Evolutionary conservation across 2,329 filamentous ascomycete species (phyloP).

Genomic region (Lachnellula occidentalis): DNA sequence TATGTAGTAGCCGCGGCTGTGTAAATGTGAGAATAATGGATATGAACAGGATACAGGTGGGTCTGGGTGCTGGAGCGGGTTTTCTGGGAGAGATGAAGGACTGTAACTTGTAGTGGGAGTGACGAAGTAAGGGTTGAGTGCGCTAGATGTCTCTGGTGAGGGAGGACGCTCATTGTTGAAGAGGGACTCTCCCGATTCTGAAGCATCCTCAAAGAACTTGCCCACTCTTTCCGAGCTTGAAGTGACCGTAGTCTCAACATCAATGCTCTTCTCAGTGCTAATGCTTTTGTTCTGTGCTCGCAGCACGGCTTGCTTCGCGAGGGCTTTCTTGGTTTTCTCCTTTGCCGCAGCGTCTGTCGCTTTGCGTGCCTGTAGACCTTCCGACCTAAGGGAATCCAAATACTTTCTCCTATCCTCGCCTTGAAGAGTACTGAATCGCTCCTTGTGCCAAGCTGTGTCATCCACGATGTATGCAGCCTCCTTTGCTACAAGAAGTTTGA

Average conservation of each 20-base stretch:
- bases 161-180: slow-evolving; percentile 32
- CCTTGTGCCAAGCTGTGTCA: slow-evolving; percentile 65
- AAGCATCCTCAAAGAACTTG: not conserved
- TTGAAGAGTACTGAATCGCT: slow-evolving; percentile 54
- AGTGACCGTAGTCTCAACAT: not conserved
- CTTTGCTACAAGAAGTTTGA: slow-evolving; percentile 70
- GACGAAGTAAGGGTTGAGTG: slow-evolving; percentile 28
- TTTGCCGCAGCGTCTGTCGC: slow-evolving; percentile 27
- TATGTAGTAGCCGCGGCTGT: slow-evolving; percentile 75
- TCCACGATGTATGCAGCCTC: slow-evolving; percentile 75
- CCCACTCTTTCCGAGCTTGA: not conserved
- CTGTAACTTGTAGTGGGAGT: slow-evolving; percentile 42
- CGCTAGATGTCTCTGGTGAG: slow-evolving; percentile 26
- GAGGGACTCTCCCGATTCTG: slow-evolving; percentile 2
- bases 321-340: slow-evolving; percentile 22
- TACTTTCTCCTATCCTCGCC: slow-evolving; percentile 57
- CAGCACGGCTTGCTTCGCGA: slow-evolving; percentile 25
- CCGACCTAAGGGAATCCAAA: slow-evolving; percentile 45
- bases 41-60: slow-evolving; percentile 51
- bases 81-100: slow-evolving; percentile 28
- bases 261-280: not conserved
- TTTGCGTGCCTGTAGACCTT: slow-evolving; percentile 43
- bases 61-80: slow-evolving; percentile 23
- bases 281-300: slow-evolving; percentile 13
- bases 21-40: slow-evolving; percentile 74